Evolutionary conservation across 495 filamentous ascomycete species (phyloP), one percentile per base, ranked within the genome.

Genomic region (Penicillium maclennaniae): DNA sequence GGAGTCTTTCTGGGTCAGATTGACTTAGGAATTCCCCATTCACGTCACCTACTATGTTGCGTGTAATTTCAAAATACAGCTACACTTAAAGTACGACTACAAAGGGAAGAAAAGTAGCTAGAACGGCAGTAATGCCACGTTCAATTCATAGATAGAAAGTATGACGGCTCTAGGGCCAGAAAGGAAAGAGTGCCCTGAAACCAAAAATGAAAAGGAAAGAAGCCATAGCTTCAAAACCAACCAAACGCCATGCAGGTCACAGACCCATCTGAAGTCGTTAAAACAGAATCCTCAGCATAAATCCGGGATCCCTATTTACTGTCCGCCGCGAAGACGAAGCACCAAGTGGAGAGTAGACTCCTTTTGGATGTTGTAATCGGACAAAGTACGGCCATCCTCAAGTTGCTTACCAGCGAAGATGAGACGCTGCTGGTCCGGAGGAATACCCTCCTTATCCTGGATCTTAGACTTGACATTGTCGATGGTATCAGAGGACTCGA

Each of bases 321-420:
- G 85, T 53, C 89, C 89, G 59, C 89, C 89, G 78, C 89, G 89
- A 55, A 95, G 84, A 72, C 89, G 87, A 55, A 95, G 83, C 49
- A 93, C 89, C 74, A 95, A 73, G 69, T 95, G 89, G 26, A 95
- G 83, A 3, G 89, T 95, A 60, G 82, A 86, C 78, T 95, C 89
- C 79, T 95, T 93, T 78, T 95, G 89, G 60, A 95, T 95, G 73
- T 95, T 95, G 82, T 95, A 95, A 66, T 95, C 89, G 47, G 84
- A 88, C 47, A 93, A 73, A 6, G 88, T 89, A 43, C 86, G 80
- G 5, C 89, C 89, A 69, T 95, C 89, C 67, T 95, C 89, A 56
- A 95, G 71, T 76, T 93, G 89, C 79, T 93, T 93, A 62, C 89
- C 89, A 70, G 89, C 89, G 63, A 93, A 93, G 74, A 93, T 93